phyloP scores from a whole-genome alignment of 2,329 filamentous ascomycete species.

The Aspergillus hiratsukae region DNA sequence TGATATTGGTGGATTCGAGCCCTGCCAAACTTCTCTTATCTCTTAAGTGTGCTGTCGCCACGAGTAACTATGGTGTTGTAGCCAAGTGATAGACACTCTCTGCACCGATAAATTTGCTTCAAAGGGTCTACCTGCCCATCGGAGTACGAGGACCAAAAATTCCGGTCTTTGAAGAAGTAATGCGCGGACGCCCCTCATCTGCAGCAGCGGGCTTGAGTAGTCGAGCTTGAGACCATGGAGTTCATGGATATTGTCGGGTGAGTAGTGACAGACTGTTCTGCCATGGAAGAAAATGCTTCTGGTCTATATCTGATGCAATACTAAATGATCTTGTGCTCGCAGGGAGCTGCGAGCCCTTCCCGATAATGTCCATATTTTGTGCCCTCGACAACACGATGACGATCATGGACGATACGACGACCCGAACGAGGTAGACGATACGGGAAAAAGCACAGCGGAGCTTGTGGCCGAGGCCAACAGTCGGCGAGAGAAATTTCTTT shows the following conservation, averaged over 20 bases:
- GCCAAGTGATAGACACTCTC: not conserved
- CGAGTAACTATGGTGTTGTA: conserved; percentile 14
- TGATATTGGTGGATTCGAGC: not conserved
- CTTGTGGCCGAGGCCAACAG: conserved; percentile 53
- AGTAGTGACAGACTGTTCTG: conserved; percentile 11
- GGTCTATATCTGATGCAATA: not conserved
- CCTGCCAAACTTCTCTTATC: conserved; percentile 2
- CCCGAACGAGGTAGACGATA: conserved; percentile 46
- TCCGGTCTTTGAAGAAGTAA: conserved; percentile 11
- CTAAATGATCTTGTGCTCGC: conserved; percentile 10
- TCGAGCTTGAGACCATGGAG: conserved; percentile 29
- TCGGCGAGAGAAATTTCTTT: conserved; percentile 60
- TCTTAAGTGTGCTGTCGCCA: conserved; percentile 1
- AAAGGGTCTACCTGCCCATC: not conserved
- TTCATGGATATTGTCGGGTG: conserved; percentile 41
- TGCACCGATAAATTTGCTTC: not conserved
- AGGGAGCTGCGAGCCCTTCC: conserved; percentile 44
- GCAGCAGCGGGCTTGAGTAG: conserved; percentile 6
- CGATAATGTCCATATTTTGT: conserved; percentile 59
- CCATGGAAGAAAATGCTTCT: not conserved
- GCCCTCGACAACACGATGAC: conserved; percentile 59
- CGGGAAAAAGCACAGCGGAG: conserved; percentile 28
- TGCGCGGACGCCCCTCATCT: conserved; percentile 10
- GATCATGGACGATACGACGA: conserved; percentile 63
- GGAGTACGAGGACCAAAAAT: not conserved